phyloP scores from a whole-genome alignment of 129 eudicot genomes.

The Dittrichia graveolens region DNA sequence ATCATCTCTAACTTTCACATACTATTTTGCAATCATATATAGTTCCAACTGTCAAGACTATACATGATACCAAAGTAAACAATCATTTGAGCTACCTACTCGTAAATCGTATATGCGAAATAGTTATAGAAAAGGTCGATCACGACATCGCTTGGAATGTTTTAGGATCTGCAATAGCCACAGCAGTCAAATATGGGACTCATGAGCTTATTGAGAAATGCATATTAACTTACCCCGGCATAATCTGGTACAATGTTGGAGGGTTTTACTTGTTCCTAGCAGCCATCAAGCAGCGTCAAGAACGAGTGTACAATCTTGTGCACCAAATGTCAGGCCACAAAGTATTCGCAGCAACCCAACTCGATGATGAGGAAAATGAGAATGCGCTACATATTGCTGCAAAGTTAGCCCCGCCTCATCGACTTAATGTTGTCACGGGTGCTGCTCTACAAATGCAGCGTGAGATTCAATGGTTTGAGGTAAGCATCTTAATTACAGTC shows the following conservation, averaged over 20 bases:
- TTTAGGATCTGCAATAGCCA: not conserved
- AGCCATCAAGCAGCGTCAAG: constrained; percentile 12
- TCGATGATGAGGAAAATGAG: not conserved
- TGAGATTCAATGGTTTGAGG: constrained; percentile 24
- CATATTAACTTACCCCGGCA: constrained; percentile 1
- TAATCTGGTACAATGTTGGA: not conserved
- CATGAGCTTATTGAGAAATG: constrained; percentile 13
- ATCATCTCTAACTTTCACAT: not conserved
- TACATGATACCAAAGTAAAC: constrained; percentile 15
- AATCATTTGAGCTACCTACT: not conserved
- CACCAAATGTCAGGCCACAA: not conserved
- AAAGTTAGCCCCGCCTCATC: constrained; percentile 34
- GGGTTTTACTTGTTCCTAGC: not conserved
- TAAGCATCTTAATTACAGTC: not conserved
- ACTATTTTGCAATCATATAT: not conserved
- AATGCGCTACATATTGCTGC: constrained; percentile 48
- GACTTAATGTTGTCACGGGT: constrained; percentile 37
- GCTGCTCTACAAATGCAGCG: constrained; percentile 49
- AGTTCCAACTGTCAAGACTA: not conserved
- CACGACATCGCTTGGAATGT: not conserved
- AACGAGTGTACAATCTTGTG: constrained; percentile 22
- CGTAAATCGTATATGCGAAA: not conserved
- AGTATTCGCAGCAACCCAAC: not conserved
- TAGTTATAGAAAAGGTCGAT: not conserved
- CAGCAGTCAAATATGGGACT: not conserved